Percentiles rank a stretch among this genome's conserved stretches.
Conservation (phyloP, 2,329 filamentous ascomycete species). For the Chaetomium globosum region DNA sequence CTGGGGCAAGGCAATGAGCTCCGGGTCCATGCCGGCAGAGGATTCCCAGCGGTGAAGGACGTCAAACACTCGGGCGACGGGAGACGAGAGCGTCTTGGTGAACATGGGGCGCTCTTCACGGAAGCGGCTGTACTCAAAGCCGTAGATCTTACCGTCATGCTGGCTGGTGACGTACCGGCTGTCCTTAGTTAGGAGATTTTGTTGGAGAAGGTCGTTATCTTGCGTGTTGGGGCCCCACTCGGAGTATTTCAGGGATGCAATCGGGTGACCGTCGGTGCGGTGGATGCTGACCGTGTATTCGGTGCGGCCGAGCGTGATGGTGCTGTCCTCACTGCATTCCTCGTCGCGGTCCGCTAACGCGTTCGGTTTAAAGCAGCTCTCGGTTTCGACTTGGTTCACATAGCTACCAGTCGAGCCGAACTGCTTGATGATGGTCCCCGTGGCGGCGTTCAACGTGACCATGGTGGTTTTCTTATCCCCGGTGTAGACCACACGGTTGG, state of each 20-base stretch:
- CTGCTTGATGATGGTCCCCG: constrained; percentile 77
- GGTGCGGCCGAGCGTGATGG: constrained; percentile 78
- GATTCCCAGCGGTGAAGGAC: constrained; percentile 73
- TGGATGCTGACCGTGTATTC: constrained; percentile 90
- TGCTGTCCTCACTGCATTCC: constrained; percentile 79
- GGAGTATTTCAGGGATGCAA: constrained; percentile 88
- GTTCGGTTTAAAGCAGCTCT: constrained; percentile 73
- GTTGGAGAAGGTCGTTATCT: constrained; percentile 81
- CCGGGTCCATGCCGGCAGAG: constrained; percentile 64
- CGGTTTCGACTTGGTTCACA: constrained; percentile 60
- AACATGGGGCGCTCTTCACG: constrained; percentile 61
- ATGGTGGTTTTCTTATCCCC: constrained; percentile 89
- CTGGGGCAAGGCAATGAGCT: constrained; percentile 84
- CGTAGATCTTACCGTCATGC: constrained; percentile 81
- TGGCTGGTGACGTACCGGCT: constrained; percentile 85
- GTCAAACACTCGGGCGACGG: constrained; percentile 87
- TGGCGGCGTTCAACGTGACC: constrained; percentile 85
- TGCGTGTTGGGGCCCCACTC: constrained; percentile 95
- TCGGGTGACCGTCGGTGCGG: constrained; percentile 69
- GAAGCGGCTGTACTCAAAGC: constrained; percentile 68
- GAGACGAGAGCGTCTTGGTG: constrained; percentile 69
- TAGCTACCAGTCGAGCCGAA: constrained; percentile 76
- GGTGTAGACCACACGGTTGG: constrained; percentile 82
- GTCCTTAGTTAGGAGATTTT: constrained; percentile 80
- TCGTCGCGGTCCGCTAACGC: constrained; percentile 67